Evolutionary conservation across 164 flowering plant species (phyloP), one percentile per base, ranked within the genome.

Genomic region (Vitis cinerea): DNA sequence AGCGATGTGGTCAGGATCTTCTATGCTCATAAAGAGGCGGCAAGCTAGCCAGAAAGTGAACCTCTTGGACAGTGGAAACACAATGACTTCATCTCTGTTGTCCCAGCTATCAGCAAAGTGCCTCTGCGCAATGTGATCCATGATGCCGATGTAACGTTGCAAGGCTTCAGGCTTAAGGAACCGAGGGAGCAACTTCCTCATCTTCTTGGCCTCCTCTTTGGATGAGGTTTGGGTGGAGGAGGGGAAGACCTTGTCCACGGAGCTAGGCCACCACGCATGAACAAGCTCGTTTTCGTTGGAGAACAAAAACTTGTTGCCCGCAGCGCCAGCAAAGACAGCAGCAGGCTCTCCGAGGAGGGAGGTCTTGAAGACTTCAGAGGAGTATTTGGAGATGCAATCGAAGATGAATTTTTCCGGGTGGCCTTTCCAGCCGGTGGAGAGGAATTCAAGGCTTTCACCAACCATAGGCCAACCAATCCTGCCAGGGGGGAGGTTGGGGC

Each of bases 251-350:
- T 68, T 73, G 30, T 52, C 19, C 12, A 66, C 59, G 1, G 77
- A 73, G 51, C 47, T 10, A 4, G 82, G 82, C 74, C 77, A 73
- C 82, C 82, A 76, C 4, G 72, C 63, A 10, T 14, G 17, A 4
- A 79, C 75, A 8, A 72, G 61, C 17, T 70, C 76, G 64, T 71
- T 67, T 54, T 75, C 77, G 48, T 75, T 75, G 0, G 82, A 75
- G 65, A 72, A 79, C 66, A 79, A 66, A 52, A 75, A 79, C 53
- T 76, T 76, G 75, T 79, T 73, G 1, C 77, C 76, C 0, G 55
- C 52, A 0, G 78, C 65, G 3, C 80, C 82, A 14, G 78, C 74
- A 2, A 76, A 50, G 2, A 76, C 71, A 0, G 54, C 67, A 0
- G 67, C 60, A 1, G 50, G 57, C n/a, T 73, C 50, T 6, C 60